Evolutionary conservation across 495 filamentous ascomycete species (phyloP).

Genomic region (Darksidea phi): DNA sequence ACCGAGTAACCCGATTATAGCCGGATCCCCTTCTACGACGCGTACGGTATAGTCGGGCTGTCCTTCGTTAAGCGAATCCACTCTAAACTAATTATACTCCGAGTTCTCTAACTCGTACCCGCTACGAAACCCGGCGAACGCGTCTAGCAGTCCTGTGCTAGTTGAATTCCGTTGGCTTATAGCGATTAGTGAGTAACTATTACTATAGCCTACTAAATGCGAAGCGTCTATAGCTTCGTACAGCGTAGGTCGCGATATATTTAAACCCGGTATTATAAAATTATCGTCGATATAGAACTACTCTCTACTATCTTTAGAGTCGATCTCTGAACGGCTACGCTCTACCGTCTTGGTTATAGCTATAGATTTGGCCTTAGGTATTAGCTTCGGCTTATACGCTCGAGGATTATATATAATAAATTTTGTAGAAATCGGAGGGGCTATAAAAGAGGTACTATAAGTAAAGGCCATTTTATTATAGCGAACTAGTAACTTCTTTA

Average conservation of each 20-base stretch:
- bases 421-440: constrained; percentile 10
- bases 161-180: constrained; percentile 9
- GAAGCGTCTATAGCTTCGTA: constrained; percentile 10
- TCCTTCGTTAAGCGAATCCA: constrained; percentile 8
- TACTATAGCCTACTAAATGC: constrained; percentile 11
- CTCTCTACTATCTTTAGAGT: constrained; percentile 7
- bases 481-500: constrained; percentile 6
- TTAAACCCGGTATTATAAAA: constrained; percentile 10
- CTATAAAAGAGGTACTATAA: constrained; percentile 16
- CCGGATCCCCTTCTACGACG: constrained; percentile 8
- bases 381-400: constrained; percentile 3
- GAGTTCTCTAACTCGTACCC: constrained; percentile 2
- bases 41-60: constrained; percentile 9
- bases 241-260: constrained; percentile 6
- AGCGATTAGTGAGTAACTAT: constrained; percentile 2
- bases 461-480: constrained; percentile 11
- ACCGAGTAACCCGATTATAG: constrained; percentile 17
- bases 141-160: constrained; percentile 12
- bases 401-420: constrained; percentile 11
- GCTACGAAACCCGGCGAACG: background rate
- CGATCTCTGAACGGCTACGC: constrained; percentile 7
- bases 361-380: constrained; percentile 9
- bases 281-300: constrained; percentile 12
- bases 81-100: constrained; percentile 15
- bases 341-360: constrained; percentile 15